phyloP scores from a whole-genome alignment of 805 yeast genomes.

The Sugiyamaella marilandica region DNA sequence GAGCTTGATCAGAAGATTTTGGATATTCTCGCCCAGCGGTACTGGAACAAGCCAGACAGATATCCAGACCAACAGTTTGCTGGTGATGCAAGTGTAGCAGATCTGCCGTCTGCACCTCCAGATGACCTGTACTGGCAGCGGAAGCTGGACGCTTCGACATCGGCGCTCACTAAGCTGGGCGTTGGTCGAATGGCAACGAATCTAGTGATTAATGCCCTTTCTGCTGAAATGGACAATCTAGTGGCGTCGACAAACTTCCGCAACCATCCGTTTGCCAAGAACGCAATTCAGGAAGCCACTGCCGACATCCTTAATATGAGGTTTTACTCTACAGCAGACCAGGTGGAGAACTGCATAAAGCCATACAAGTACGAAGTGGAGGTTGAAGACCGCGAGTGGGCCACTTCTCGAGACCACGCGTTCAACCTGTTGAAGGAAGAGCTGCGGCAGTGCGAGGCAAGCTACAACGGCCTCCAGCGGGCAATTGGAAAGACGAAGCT shows the following conservation, averaged over 20 bases:
- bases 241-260: conserved; percentile 69
- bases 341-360: conserved; percentile 95
- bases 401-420: conserved; percentile 71
- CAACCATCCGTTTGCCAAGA: conserved; percentile 81
- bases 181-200: conserved; percentile 87
- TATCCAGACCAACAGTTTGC: conserved; percentile 39
- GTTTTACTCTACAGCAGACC: conserved; percentile 91
- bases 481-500: conserved; percentile 81
- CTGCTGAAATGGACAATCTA: conserved; percentile 71
- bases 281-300: conserved; percentile 81
- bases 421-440: conserved; percentile 74
- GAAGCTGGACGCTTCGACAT: conserved; percentile 77
- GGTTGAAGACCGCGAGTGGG: conserved; percentile 94
- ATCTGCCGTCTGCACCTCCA: conserved; percentile 50
- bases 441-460: conserved; percentile 68
- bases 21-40: conserved; percentile 80
- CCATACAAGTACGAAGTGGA: conserved; percentile 98
- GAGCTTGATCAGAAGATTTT: conserved; percentile 86
- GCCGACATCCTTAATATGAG: conserved; percentile 68
- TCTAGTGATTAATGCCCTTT: conserved; percentile 71
- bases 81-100: conserved; percentile 33
- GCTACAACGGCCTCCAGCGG: conserved; percentile 53
- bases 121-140: conserved; percentile 84
- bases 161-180: conserved; percentile 85
- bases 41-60: conserved; percentile 71